phyloP scores from a whole-genome alignment of 78 protist species.

The Bodo saltans region DNA sequence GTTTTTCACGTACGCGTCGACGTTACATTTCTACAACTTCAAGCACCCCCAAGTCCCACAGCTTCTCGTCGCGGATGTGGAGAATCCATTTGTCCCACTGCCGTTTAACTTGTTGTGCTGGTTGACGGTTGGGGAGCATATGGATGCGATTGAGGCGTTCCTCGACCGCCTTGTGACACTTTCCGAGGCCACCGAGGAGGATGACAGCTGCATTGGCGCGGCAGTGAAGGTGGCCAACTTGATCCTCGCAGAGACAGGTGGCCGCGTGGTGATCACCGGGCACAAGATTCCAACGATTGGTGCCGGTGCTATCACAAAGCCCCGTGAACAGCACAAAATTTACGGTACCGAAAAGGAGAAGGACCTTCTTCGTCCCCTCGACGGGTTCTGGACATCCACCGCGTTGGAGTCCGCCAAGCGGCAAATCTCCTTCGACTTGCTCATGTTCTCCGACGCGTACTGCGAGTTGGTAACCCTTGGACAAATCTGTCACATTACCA shows the following conservation, averaged over 20 bases:
- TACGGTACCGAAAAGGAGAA: conserved; percentile 51
- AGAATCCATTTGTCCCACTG: conserved; percentile 7
- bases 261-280: background rate
- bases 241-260: conserved; percentile 12
- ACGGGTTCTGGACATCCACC: conserved; percentile 14
- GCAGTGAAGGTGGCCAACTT: background rate
- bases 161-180: background rate
- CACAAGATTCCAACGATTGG: background rate
- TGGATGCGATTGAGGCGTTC: background rate
- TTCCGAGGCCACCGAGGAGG: background rate
- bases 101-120: conserved; percentile 23
- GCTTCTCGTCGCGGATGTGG: background rate
- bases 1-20: conserved; percentile 21
- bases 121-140: conserved; percentile 3
- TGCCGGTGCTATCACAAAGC: conserved; percentile 14
- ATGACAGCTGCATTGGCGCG: conserved; percentile 8
- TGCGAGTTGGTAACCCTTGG: conserved; percentile 8
- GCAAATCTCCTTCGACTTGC: conserved; percentile 30
- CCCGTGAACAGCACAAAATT: conserved; percentile 41
- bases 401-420: background rate
- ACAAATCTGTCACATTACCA: background rate
- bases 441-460: conserved; percentile 8
- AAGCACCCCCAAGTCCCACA: background rate
- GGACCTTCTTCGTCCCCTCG: background rate
- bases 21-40: conserved; percentile 28